Base-by-base conservation (phyloP, 2,329 filamentous ascomycete genomes). In the Paecilomyces sp. region DNA sequence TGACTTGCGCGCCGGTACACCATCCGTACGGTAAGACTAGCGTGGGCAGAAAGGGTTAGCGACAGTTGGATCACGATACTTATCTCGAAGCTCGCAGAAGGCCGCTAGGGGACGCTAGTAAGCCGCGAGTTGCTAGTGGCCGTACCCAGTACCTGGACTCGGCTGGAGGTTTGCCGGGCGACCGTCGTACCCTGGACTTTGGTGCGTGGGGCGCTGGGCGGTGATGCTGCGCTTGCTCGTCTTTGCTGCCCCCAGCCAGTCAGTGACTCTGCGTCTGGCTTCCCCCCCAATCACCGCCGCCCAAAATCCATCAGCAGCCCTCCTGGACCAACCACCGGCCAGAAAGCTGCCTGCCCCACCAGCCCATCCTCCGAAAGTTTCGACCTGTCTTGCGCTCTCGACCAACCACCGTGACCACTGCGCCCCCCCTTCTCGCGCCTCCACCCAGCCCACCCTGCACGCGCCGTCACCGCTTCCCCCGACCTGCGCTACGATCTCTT, bases 401-500 rank as follows among this genome's bases (percentile, higher is more conserved):
- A 28, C 54, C 54, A 54, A 33, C 25, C 15, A 55, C 11, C 31
- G 54, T 36, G 5, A 9, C 55, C 55, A 34, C 55, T 36, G 18
- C 24, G 7, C 55, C 18, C 28, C n/a, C 31, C 28, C 25, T 6
- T 55, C 22, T 22, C 22, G 22, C 54, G 54, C 54, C 36, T 51
- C 57, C 18, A 50, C 31, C 31, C 31, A 33, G 31, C 8, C 31
- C 12, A 63, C 65, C 66, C 66, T 67, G 67, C 67, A 70, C 68
- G 64, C 63, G 63, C 61, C 61, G 58, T 67, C 62, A 62, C 65
- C 68, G 68, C 61, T 68, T 67, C 66, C 69, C 70, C 72, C 72
- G 66, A 68, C 68, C 51, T 73, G 65, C 72, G 64, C 72, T 74
- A 74, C 65, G 59, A 66, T 69, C 60, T 55, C 62, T 72, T 71